Evolutionary conservation across 805 yeast genomes (phyloP), one percentile per base, ranked within the genome.

Genomic region (Wickerhamomyces hampshirensis): DNA sequence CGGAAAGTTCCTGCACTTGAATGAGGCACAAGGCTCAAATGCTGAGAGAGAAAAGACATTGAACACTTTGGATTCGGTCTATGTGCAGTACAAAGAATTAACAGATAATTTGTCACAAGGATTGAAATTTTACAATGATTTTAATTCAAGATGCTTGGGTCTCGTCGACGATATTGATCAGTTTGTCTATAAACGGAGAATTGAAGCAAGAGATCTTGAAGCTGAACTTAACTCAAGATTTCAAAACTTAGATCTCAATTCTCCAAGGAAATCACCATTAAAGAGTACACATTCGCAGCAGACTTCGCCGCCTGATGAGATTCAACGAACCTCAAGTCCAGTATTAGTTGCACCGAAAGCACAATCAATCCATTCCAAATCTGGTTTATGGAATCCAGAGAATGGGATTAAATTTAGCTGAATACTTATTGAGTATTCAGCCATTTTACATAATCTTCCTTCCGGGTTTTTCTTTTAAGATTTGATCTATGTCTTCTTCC

Each of bases 401-500:
- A 40, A 35, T n/a, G 52, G 48, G 3, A 55, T 56, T 26, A 50
- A 43, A 16, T 56, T 56, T 35, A 48, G 47, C 18, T 55, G 30
- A 38, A 26, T 5, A n/a, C 18, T 5, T 18, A 18, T 26, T 34
- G 33, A 30, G 31, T 12, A 14, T 37, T 40, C 10, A 49, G 15
- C 51, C 49, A 64, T 43, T 69, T 71, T 44, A 76, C 80, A 48
- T 74, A 76, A 31, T 71, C 75, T 26, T 71, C 60, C 53, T 73
- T 77, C 31, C 71, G 65, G 32, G 68, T 68, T 1, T 71, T 71
- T 35, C 73, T 62, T 12, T 65, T 62, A 13, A 71, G 31, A 37
- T 68, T 71, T n/a, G 69, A 63, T 44, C 68, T 73, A 52, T 89
- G 98, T 39, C 84, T 69, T 42, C 79, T 68, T 39, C 95, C 79